Conservation (phyloP, 108 stramenopile genomes). For the Cyclotella baltica region DNA sequence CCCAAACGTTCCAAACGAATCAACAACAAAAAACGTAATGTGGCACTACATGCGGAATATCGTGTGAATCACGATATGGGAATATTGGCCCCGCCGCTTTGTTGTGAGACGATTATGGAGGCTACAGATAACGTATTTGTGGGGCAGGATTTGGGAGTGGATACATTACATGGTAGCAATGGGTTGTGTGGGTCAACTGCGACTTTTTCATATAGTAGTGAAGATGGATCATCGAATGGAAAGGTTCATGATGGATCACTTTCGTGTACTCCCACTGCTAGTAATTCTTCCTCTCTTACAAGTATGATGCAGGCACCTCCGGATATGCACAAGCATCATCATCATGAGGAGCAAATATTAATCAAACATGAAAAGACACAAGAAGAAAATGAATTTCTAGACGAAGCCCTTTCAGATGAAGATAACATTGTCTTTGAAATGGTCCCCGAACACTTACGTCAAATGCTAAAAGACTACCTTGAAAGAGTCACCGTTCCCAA, state of each 20-base stretch:
- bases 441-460: slow-evolving; percentile 29
- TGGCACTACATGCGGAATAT: slow-evolving; percentile 44
- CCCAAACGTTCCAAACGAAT: slow-evolving; percentile 30
- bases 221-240: slow-evolving; percentile 10
- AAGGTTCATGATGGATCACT: not conserved
- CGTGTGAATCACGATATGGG: slow-evolving; percentile 14
- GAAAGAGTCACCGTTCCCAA: slow-evolving; percentile 38
- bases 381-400: slow-evolving; percentile 44
- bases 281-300: no score
- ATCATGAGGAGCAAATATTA: not conserved
- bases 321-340: not conserved
- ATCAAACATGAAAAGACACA: slow-evolving; percentile 23
- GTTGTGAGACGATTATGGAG: slow-evolving; percentile 28
- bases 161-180: slow-evolving; percentile 19
- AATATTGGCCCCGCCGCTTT: slow-evolving; percentile 21
- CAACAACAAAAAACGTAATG: slow-evolving; percentile 44
- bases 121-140: slow-evolving; percentile 46
- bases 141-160: slow-evolving; percentile 42
- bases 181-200: not conserved
- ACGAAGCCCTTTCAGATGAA: slow-evolving; percentile 35
- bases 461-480: slow-evolving; percentile 34
- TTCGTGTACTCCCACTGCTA: no score
- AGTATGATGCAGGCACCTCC: not conserved
- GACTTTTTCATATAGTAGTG: not conserved
- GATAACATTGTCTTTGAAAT: slow-evolving; percentile 49